Evolutionary conservation across 73 alveolate genomes (phyloP).

Genomic region (Stentor roeselii): DNA sequence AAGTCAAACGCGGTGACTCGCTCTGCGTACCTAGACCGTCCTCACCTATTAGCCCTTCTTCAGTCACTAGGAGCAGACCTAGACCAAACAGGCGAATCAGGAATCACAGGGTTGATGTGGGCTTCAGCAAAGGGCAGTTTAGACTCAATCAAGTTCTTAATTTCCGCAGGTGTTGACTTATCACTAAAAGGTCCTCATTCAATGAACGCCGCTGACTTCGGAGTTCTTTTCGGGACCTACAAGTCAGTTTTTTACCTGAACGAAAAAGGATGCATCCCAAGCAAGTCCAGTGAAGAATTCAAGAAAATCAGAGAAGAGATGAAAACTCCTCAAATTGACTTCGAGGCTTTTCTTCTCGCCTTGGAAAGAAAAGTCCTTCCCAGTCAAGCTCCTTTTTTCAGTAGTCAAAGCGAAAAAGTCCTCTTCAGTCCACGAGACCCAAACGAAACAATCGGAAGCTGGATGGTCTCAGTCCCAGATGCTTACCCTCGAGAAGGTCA

Average conservation of each 20-base stretch:
- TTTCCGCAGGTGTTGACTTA: slow-evolving; percentile 6
- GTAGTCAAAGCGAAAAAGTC: not conserved
- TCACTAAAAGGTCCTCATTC: not conserved
- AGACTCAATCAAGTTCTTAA: slow-evolving; percentile 18
- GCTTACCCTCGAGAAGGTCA: too few species aligned
- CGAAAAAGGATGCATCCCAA: not conserved
- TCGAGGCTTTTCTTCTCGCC: not conserved
- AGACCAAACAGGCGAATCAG: not conserved
- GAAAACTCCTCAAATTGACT: not conserved
- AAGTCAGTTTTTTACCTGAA: slow-evolving; percentile 3
- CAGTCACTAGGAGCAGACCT: slow-evolving; percentile 22
- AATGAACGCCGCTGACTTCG: slow-evolving; percentile 19
- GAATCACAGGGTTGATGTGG: slow-evolving; percentile 24
- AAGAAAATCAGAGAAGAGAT: not conserved
- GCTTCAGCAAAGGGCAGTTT: not conserved
- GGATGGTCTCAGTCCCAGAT: too few species aligned
- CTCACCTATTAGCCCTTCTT: slow-evolving; percentile 17
- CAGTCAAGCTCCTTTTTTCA: not conserved
- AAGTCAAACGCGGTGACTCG: slow-evolving; percentile 21
- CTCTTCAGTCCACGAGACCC: slow-evolving; percentile 15
- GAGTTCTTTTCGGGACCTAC: slow-evolving; percentile 11
- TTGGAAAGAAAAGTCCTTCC: not conserved
- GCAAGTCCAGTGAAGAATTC: slow-evolving; percentile 25
- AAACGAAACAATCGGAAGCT: slow-evolving; percentile 2
- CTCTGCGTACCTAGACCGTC: slow-evolving; percentile 22